Conservation (phyloP, 108 stramenopile species). For the Heterococcus sp. region DNA sequence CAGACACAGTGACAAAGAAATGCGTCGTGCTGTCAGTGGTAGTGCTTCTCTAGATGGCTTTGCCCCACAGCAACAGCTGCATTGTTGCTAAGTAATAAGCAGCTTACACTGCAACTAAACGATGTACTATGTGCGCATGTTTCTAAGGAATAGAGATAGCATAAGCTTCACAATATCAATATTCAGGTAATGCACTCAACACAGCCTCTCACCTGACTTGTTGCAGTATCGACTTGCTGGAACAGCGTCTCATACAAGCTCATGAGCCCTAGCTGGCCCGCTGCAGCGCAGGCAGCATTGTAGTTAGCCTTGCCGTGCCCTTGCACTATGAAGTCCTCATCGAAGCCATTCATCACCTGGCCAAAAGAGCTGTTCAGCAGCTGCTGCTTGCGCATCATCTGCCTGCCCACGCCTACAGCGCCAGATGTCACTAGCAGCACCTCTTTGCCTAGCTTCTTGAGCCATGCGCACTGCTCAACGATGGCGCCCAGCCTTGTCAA, state of each 20-base stretch:
- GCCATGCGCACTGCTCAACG: conserved; percentile 78
- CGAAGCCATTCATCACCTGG: conserved; percentile 27
- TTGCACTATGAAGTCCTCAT: neutral
- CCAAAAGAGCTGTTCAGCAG: conserved; percentile 35
- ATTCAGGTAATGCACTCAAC: neutral
- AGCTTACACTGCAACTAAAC: no score
- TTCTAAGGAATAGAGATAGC: no score
- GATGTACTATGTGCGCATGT: no score
- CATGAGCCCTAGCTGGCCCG: conserved; percentile 97
- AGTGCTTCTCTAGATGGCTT: no score
- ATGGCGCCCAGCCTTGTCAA: conserved; percentile 80
- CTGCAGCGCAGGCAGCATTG: conserved; percentile 90
- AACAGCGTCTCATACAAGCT: conserved; percentile 84
- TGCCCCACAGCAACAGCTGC: no score
- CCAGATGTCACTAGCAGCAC: conserved; percentile 40
- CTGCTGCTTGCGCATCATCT: conserved; percentile 43
- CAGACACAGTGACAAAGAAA: no score
- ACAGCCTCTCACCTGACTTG: conserved; percentile 15
- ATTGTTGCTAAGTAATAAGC: no score
- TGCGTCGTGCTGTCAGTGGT: no score
- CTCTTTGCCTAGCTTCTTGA: conserved; percentile 64
- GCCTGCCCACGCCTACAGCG: conserved; percentile 43
- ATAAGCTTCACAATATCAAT: no score
- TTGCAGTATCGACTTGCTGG: conserved; percentile 65
- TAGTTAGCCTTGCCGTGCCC: conserved; percentile 52